A percentile compares a stretch with the other conserved stretches of the same genome.
Evolutionary conservation across 768 basidiomycete genomes (phyloP).

Genomic region (Tricholoma terreum): DNA sequence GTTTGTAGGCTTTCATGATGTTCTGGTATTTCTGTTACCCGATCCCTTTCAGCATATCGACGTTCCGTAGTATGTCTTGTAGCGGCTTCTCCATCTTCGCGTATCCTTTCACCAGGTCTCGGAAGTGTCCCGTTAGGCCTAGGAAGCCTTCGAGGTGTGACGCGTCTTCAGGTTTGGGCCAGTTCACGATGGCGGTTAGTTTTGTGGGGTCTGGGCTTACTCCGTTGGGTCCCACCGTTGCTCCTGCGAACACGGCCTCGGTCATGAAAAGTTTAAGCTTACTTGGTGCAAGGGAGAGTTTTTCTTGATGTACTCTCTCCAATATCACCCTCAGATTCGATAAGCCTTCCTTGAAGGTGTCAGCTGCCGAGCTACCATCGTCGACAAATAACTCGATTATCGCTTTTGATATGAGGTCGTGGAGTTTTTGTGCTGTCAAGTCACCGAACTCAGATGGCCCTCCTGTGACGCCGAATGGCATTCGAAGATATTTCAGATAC

Average conservation of each 20-base stretch:
- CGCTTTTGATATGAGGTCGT: constrained; percentile 21
- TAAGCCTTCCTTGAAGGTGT: constrained; percentile 28
- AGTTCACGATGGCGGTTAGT: not conserved
- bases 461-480: constrained; percentile 41
- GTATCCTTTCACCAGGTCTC: not conserved
- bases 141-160: not conserved
- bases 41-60: not conserved
- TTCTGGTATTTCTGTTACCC: not conserved
- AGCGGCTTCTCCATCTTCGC: not conserved
- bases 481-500: constrained; percentile 28
- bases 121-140: not conserved
- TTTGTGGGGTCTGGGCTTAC: not conserved
- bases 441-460: constrained; percentile 34
- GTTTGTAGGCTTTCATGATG: not conserved
- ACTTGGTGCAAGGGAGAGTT: constrained; percentile 30
- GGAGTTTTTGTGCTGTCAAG: constrained; percentile 21
- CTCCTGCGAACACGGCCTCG: constrained; percentile 7
- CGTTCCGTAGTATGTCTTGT: not conserved
- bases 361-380: constrained; percentile 31
- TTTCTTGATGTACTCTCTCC: constrained; percentile 16
- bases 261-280: constrained; percentile 36
- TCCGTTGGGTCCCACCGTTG: constrained; percentile 18
- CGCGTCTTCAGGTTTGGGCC: not conserved
- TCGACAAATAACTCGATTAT: constrained; percentile 39
- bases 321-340: constrained; percentile 22